Percentiles rank a stretch among this genome's conserved stretches.
Conservation (phyloP, 352 stramenopile genomes). For the Pythium coloratum region DNA sequence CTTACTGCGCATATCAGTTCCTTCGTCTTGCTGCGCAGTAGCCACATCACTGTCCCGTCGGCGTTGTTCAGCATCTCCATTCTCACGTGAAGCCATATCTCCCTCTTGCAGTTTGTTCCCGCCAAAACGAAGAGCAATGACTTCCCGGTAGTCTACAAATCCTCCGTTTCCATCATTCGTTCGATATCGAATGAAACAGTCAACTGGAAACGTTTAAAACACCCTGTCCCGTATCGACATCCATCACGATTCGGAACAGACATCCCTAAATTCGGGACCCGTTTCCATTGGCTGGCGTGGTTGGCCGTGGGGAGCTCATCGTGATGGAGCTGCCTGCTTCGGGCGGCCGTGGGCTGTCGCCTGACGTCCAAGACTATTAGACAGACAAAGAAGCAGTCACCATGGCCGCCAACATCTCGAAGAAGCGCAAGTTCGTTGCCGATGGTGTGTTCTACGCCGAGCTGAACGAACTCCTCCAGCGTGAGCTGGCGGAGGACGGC, state of each 20-base stretch:
- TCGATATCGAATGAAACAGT: slow-evolving; percentile 10
- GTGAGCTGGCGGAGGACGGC: slow-evolving; percentile 97
- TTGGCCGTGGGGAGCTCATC: slow-evolving; percentile 4
- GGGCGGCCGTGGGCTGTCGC: neutral
- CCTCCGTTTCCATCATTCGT: neutral
- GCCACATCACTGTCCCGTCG: neutral
- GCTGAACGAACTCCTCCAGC: slow-evolving; percentile 98
- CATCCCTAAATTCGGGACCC: slow-evolving; percentile 5
- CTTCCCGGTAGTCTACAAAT: slow-evolving; percentile 15
- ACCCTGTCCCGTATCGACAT: slow-evolving; percentile 6
- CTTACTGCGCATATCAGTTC: slow-evolving; percentile 11
- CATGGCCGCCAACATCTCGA: slow-evolving; percentile 95
- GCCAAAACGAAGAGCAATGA: slow-evolving; percentile 2
- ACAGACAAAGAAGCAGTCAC: slow-evolving; percentile 36
- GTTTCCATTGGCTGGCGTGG: slow-evolving; percentile 12
- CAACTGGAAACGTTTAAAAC: slow-evolving; percentile 7
- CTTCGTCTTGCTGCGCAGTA: neutral
- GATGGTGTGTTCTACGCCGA: slow-evolving; percentile 99
- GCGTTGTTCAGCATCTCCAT: neutral
- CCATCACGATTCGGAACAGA: slow-evolving; percentile 7
- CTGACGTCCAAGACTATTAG: slow-evolving; percentile 25
- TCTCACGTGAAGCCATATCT: slow-evolving; percentile 16
- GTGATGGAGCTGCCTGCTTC: neutral
- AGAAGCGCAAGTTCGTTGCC: slow-evolving; percentile 99
- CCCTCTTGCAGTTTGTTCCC: no score